Percentiles rank a stretch among this genome's conserved stretches.
These are phyloP conservation scores for Prunus armeniaca DNA, from an alignment of 306 rosid species.

Conservation along the genomic window DNA sequence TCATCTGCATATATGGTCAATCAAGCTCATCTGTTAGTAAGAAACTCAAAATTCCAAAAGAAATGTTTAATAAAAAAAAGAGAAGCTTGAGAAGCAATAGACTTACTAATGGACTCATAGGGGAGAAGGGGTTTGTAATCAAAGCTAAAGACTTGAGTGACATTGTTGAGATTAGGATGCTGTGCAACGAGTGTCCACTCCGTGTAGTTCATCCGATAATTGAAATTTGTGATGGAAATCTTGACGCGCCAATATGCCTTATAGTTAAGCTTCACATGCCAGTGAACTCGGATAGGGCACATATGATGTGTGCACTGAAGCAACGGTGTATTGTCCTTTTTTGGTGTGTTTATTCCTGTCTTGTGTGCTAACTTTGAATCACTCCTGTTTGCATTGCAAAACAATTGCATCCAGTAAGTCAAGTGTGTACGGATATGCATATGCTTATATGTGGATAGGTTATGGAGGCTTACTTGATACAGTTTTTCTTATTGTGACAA, in stretches of 20 bases:
- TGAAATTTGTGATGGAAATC: constrained; percentile 76
- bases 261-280: constrained; percentile 85
- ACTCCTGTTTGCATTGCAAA: constrained; percentile 36
- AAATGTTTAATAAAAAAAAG: background rate
- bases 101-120: constrained; percentile 79
- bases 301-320: constrained; percentile 84
- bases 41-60: background rate
- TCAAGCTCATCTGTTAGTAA: background rate
- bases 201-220: constrained; percentile 66
- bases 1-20: constrained; percentile 61
- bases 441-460: background rate
- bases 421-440: background rate
- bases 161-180: constrained; percentile 88
- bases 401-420: background rate
- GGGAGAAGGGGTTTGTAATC: constrained; percentile 82
- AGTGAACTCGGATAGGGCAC: constrained; percentile 80
- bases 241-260: constrained; percentile 84
- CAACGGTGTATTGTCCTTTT: constrained; percentile 65
- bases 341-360: constrained; percentile 44
- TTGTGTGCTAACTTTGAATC: constrained; percentile 53
- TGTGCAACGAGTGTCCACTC: constrained; percentile 83
- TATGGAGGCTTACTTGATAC: constrained; percentile 59
- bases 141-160: constrained; percentile 90
- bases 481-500: constrained; percentile 67
- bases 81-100: background rate